Percentiles rank a stretch among this genome's conserved stretches.
phyloP scores from a whole-genome alignment of 2,329 filamentous ascomycete genomes.

The Cladosporium sphaerospermum region DNA sequence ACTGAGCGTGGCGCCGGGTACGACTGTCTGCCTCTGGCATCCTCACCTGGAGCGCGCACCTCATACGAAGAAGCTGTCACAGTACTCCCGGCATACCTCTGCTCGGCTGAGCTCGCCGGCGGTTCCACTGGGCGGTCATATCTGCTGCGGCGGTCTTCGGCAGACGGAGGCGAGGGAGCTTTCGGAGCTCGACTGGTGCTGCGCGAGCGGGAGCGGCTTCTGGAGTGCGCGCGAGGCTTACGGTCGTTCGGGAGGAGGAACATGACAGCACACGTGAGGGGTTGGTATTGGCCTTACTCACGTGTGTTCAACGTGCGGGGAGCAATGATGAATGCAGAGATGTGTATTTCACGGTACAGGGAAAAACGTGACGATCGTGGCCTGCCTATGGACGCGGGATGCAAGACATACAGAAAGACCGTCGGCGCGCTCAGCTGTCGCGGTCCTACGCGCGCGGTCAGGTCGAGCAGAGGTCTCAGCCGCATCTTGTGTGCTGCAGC shows the following conservation, averaged over 20 bases:
- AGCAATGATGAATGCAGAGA: background rate
- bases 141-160: constrained; percentile 4
- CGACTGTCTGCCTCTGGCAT: constrained; percentile 14
- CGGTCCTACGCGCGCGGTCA: background rate
- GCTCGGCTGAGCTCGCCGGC: background rate
- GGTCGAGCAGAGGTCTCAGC: background rate
- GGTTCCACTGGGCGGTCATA: constrained; percentile 3
- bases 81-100: background rate
- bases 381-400: background rate
- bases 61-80: constrained; percentile 26
- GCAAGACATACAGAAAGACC: background rate
- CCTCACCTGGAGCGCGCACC: constrained; percentile 32
- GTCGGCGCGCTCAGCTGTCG: background rate
- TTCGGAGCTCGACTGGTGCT: background rate
- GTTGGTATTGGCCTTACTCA: background rate
- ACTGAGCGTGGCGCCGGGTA: constrained; percentile 13
- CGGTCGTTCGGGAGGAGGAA: constrained; percentile 8
- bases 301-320: background rate
- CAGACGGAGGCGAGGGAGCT: constrained; percentile 2
- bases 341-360: background rate
- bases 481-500: background rate
- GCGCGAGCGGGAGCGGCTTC: constrained; percentile 4
- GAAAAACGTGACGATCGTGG: background rate
- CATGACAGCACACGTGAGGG: background rate
- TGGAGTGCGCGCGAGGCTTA: constrained; percentile 7